Evolutionary conservation across 2,329 filamentous ascomycete genomes (phyloP).

Genomic region (Hymenotorrendiella dingleyae): DNA sequence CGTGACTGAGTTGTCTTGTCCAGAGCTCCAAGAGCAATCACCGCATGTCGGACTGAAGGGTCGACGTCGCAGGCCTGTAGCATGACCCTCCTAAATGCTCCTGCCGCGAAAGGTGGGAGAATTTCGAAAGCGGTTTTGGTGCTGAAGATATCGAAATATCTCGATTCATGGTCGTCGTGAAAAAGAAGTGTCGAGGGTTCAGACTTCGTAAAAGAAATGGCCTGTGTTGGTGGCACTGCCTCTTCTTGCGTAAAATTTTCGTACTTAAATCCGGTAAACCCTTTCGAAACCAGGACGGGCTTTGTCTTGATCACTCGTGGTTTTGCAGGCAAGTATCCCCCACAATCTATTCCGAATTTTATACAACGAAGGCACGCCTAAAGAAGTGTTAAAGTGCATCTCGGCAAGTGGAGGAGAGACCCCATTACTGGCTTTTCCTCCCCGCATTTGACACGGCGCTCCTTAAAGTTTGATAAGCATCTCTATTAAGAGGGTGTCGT

Average conservation of each 20-base stretch:
- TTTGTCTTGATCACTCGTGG: slow-evolving; percentile 1
- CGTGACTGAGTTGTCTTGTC: slow-evolving; percentile 12
- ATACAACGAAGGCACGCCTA: slow-evolving; percentile 3
- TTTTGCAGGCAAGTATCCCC: slow-evolving; percentile 2
- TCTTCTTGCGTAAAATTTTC: not conserved
- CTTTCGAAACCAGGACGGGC: not conserved
- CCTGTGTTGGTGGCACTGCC: not conserved
- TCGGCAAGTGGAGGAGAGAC: not conserved
- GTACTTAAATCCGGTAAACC: slow-evolving; percentile 2
- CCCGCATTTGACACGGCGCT: slow-evolving; percentile 2
- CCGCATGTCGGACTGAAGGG: slow-evolving; percentile 16
- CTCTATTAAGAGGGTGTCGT: too few relatives aligned
- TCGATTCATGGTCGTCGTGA: slow-evolving; percentile 9
- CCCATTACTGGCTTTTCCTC: slow-evolving; percentile 3
- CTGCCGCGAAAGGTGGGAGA: slow-evolving; percentile 10
- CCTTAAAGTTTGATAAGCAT: too few relatives aligned
- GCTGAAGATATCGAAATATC: slow-evolving; percentile 17
- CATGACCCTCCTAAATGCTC: slow-evolving; percentile 9
- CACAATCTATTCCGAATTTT: slow-evolving; percentile 4
- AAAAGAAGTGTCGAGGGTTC: slow-evolving; percentile 6
- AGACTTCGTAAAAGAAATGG: not conserved
- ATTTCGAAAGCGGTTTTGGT: slow-evolving; percentile 14
- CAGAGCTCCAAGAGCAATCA: slow-evolving; percentile 18
- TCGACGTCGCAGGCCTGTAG: slow-evolving; percentile 14
- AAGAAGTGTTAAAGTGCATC: not conserved